Base-by-base conservation (phyloP, 345 rosid genomes). In the Populus deltoides region DNA sequence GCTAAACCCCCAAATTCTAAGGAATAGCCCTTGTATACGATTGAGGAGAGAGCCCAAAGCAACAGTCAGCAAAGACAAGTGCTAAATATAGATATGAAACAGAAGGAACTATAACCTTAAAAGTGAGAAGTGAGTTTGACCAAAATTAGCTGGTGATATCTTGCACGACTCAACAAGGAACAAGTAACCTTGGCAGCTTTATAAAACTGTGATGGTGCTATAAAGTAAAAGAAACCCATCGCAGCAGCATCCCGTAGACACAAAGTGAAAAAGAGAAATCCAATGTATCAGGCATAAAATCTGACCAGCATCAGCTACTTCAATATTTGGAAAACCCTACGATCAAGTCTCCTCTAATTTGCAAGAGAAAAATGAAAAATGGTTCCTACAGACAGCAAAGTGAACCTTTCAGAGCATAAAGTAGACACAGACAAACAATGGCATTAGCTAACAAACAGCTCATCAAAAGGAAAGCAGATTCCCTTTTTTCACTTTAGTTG, bases 341-440 rank as follows among this genome's bases (percentile, higher is more conserved):
- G 53, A 82, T 82, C 76, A 75, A 82, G 68, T 66, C 71, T 38
- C 63, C 83, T 81, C 84, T 77, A 78, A 78, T 70, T 65, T 76
- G 86, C 85, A 86, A 85, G 80, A 13, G 81, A 81, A 38, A 79
- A 85, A 66, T 71, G 86, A 74, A 89, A 87, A 88, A 83, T 87
- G 83, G 84, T 77, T 82, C 86, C 43, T 67, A 63, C 78, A 87
- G 89, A 90, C 90, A 89, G 78, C 91, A 94, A 90, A 90, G 94
- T 87, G 94, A 90, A 81, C 85, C 93, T 94, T 93, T 92, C 91
- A 90, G 94, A 89, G 93, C 87, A 94, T 92, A 94, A 91, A 94
- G 97, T 85, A 80, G 81, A 75, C 80, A 31, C 22, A 57, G 77
- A 86, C 85, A 86, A 89, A 85, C 87, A 66, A 88, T 78, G 85